These are phyloP conservation scores for Megacollybia marginata DNA, from an alignment of 768 basidiomycete species.

Conservation along the genomic window DNA sequence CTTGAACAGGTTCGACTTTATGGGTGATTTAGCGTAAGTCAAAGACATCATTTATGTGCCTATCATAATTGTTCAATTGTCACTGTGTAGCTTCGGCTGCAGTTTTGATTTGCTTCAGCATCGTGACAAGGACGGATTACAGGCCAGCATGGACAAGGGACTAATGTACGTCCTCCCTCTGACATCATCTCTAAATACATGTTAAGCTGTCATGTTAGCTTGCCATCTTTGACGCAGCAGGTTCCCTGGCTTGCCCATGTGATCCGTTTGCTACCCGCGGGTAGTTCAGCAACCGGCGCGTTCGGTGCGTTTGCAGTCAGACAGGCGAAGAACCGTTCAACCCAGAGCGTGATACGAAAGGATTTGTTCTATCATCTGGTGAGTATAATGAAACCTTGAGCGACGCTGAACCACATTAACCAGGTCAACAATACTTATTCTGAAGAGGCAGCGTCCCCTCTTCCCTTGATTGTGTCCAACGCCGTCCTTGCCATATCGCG, in stretches of 20 bases:
- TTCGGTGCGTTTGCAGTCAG: constrained; percentile 24
- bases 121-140: constrained; percentile 24
- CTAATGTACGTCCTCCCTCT: constrained; percentile 16
- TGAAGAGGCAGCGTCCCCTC: too few species aligned
- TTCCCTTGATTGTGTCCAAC: constrained; percentile 24
- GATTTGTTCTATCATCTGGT: too few species aligned
- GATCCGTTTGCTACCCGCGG: constrained; percentile 15
- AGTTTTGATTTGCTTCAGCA: constrained; percentile 29
- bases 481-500: constrained; percentile 27
- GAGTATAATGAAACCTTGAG: too few species aligned
- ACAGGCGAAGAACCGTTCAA: too few species aligned
- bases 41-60: not conserved
- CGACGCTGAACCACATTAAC: too few species aligned
- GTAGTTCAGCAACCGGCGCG: constrained; percentile 16
- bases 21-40: constrained; percentile 23
- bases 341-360: too few species aligned
- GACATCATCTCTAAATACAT: not conserved
- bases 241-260: too few species aligned
- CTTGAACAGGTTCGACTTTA: constrained; percentile 18
- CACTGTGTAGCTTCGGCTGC: constrained; percentile 32
- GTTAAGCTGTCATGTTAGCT: not conserved
- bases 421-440: too few species aligned
- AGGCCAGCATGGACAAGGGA: constrained; percentile 19
- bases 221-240: constrained; percentile 6
- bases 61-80: not conserved